Evolutionary conservation across 2,329 filamentous ascomycete genomes (phyloP), one percentile per base, ranked within the genome.

Genomic region (Dendrostoma leiphaemia): DNA sequence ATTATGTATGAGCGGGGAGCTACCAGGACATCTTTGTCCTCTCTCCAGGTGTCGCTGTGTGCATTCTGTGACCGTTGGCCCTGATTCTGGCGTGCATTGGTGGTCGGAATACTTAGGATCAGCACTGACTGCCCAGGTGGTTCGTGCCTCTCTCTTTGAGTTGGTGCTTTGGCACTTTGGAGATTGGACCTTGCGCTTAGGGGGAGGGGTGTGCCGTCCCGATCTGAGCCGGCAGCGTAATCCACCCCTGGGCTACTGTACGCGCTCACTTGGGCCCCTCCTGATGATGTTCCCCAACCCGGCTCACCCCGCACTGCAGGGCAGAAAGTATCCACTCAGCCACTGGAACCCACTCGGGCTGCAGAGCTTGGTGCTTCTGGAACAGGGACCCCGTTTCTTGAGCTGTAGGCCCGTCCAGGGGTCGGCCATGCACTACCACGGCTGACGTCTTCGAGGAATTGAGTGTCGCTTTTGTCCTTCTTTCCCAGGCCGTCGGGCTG

Each of bases 31-130:
- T 24, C 26, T 31, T 26, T 45, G 24, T 21, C 6, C 26, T n/a
- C 13, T 19, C 41, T 32, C 44, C 19, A 15, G 19, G 41, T n/a
- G n/a, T n/a, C n/a, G n/a, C n/a, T n/a, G n/a, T n/a, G n/a, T n/a
- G n/a, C n/a, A n/a, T n/a, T n/a, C 19, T 24, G 38, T 24, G 19
- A 12, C 38, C 38, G 19, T 23, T 23, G 17, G 10, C 17, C 19
- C 19, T n/a, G n/a, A n/a, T n/a, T n/a, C 38, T 21, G 53, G 26
- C 24, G 28, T 34, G 17, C 46, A 38, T 32, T 26, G 29, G 29
- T 28, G 17, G 51, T 57, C 54, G 54, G 54, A 38, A 57, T 54
- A 54, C 51, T 55, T 43, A 55, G 53, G 53, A 51, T 37, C 53
- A 32, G 29, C 34, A 41, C 35, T 28, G 19, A 26, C 26, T 24